A percentile compares a stretch with the other conserved stretches of the same genome.
Evolutionary conservation across 768 basidiomycete genomes (phyloP).

Genomic region (Pulveroboletus ravenelii): DNA sequence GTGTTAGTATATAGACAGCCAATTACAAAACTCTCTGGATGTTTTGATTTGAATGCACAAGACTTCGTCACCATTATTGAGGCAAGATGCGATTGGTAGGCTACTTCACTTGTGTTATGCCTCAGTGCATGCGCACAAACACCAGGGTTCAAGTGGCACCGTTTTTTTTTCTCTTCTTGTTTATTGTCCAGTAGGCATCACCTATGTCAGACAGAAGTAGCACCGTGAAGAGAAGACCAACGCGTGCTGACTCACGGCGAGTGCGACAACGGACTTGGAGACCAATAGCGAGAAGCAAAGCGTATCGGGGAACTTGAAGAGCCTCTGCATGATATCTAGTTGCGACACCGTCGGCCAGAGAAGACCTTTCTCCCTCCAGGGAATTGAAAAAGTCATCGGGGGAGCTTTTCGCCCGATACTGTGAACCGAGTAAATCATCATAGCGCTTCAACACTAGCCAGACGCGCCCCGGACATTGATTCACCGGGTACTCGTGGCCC

Average conservation of each 20-base stretch:
- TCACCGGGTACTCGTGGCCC: neutral
- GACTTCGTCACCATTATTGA: neutral
- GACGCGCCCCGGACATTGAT: neutral
- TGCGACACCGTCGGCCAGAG: neutral
- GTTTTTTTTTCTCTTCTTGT: too few species aligned
- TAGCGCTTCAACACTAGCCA: neutral
- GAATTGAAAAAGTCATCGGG: neutral
- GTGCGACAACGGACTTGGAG: neutral
- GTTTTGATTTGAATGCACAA: neutral
- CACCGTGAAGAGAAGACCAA: neutral
- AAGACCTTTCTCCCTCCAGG: neutral
- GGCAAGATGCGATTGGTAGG: neutral
- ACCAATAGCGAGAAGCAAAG: neutral
- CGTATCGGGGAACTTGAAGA: neutral
- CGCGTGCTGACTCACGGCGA: neutral
- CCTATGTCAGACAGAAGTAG: too few species aligned
- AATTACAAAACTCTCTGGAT: conserved; percentile 7
- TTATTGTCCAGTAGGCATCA: too few species aligned
- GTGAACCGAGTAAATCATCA: neutral
- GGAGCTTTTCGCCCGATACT: neutral
- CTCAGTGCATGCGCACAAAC: neutral
- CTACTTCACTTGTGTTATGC: neutral
- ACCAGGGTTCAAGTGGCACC: neutral
- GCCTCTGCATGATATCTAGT: too few species aligned
- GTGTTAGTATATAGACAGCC: conserved; percentile 19